A percentile compares a stretch with the other conserved stretches of the same genome.
These are phyloP conservation scores for Alternaria triticimaculans DNA, from an alignment of 2,329 filamentous ascomycete genomes.

Conservation along the genomic window DNA sequence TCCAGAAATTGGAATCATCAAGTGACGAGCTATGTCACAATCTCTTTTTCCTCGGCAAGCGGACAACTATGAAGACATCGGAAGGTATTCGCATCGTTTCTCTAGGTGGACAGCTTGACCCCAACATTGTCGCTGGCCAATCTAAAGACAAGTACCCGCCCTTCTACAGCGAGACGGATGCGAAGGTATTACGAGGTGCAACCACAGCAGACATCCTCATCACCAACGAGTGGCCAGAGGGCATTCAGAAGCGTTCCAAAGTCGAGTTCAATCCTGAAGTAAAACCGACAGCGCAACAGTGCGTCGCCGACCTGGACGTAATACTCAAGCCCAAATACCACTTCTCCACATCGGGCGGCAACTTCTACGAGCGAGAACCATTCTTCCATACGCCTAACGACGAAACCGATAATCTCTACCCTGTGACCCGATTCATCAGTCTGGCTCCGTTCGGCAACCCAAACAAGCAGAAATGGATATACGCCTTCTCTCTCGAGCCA, in stretches of 20 bases:
- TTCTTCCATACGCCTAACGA: conserved; percentile 73
- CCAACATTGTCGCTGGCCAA: conserved; percentile 65
- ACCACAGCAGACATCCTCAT: conserved; percentile 85
- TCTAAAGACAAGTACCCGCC: conserved; percentile 78
- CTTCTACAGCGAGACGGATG: conserved; percentile 78
- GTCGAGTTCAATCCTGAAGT: conserved; percentile 63
- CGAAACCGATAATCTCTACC: conserved; percentile 59
- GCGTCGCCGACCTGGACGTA: conserved; percentile 78
- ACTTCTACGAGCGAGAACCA: conserved; percentile 89
- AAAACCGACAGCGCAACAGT: conserved; percentile 64
- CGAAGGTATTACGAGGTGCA: conserved; percentile 75
- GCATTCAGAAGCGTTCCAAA: conserved; percentile 72
- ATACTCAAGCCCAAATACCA: conserved; percentile 91
- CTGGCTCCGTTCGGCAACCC: conserved; percentile 79
- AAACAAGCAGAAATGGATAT: conserved; percentile 79
- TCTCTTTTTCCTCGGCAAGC: conserved; percentile 83
- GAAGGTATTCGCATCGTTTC: conserved; percentile 89
- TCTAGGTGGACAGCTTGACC: conserved; percentile 76
- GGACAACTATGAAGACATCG: conserved; percentile 84
- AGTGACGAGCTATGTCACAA: conserved; percentile 82
- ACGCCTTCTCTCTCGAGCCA: conserved; percentile 71
- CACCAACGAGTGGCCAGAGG: conserved; percentile 84
- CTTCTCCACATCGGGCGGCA: conserved; percentile 72
- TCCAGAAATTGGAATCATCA: conserved; percentile 75
- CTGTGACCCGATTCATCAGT: conserved; percentile 87